Evolutionary conservation across 768 basidiomycete species (phyloP), one percentile per base, ranked within the genome.

Genomic region (Termitomyces sp.): DNA sequence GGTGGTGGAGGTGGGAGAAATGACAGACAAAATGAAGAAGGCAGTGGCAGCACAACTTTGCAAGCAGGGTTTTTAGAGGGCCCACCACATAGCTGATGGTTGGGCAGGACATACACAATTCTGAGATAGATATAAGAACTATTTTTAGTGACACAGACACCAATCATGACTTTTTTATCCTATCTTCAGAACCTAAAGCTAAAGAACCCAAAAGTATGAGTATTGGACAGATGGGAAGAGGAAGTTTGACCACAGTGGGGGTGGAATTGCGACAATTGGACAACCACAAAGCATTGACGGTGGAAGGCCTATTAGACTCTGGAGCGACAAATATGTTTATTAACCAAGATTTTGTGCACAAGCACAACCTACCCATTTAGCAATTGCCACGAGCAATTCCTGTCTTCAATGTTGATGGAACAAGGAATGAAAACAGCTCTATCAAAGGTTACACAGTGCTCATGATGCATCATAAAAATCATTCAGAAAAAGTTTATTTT

Each of bases 11-110:
- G 29, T 51, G n/a, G 39, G 1, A 13, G 50, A 51, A 13, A 51
- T 51, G 39, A 32, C 27, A 5, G 50, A 51, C 3, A n/a, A 51
- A 7, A 23, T 40, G 40, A 47, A 31, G 45, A 31, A n/a, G 7
- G 7, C 36, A 4, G 41, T 36, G 29, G 45, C n/a, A 32, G 56
- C 23, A 4, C 10, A 25, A 13, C 36, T 33, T 52, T 49, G 46
- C 32, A 15, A 52, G 3, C 33, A 60, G 49, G 44, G 56, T 20
- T 47, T 54, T 41, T 48, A 32, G 12, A 47, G 15, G 15, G 56
- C 12, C 23, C 38, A 53, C 29, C 41, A 50, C 13, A 23, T 57
- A 31, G 52, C 52, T 23, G 18, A 38, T 25, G 44, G 40, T 2
- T 29, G 39, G 40, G 22, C 47, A n/a, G 2, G 5, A 27, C n/a